Evolutionary conservation across 345 rosid genomes (phyloP), one percentile per base, ranked within the genome.

Genomic region (Eucalyptus virginea): DNA sequence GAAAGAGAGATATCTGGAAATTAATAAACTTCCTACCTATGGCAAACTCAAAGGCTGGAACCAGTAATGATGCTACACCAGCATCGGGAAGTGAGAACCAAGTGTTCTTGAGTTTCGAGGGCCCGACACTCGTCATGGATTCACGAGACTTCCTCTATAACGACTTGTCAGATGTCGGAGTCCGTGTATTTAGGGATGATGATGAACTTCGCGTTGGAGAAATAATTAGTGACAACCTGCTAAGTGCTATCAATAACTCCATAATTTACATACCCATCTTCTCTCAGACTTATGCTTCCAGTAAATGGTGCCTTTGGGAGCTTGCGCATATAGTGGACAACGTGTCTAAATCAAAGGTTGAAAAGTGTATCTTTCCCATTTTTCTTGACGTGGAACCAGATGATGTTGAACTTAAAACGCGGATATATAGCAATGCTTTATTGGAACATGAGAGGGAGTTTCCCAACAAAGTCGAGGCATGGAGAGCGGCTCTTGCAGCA

Each of bases 391-490:
- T 58, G 65, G n/a, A 3, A 26, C 65, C n/a, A 1, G 65, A 58
- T 0, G 30, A 58, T 11, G 15, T 58, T 5, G 26, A 58, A 9
- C 65, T 58, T 24, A 58, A 26, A 26, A 58, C 65, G 3, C 0
- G 0, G 0, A 10, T 10, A 26, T 58, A 58, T 58, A 26, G 13
- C 65, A 9, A 24, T 8, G 65, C 65, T 58, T 58, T 58, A 58
- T 11, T 10, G n/a, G 4, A 24, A 11, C 65, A 58, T 26, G 4
- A 58, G 65, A 6, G 30, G n/a, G 0, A 10, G 30, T 58, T 58
- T 24, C n/a, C n/a, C 1, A 0, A 26, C 0, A 0, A 58, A 2
- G n/a, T 58, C 0, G 6, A 10, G n/a, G n/a, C 30, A 11, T 58
- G 65, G 65, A 58, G 65, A 9, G 65, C 3, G 1, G n/a, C n/a